Base-by-base conservation (phyloP, 2,329 filamentous ascomycete species). In the Botrytis galanthina region DNA sequence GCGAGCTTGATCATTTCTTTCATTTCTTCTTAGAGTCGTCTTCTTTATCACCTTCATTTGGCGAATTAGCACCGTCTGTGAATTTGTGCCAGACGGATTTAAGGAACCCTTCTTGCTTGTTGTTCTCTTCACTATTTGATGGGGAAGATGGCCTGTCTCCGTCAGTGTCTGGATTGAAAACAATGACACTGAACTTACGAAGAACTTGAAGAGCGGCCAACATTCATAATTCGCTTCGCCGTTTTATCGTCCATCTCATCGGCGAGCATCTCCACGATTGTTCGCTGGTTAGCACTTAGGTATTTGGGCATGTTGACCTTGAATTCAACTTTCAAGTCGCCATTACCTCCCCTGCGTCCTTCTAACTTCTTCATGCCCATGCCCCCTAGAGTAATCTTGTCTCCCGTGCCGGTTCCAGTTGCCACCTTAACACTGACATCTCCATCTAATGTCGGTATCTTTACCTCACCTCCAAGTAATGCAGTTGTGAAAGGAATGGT, bases 221-320 rank as follows among this genome's bases (percentile, higher is more conserved):
- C 85, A 80, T 97, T 95, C 94, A 99, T 98, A 73, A 97, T 89
- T 63, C 96, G 88, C 85, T 93, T 96, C 48, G 96, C 96, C 42
- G 89, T 93, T 85, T 95, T 94, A 83, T 99, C 96, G 57, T 89
- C 91, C 90, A 99, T 92, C 85, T 99, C 96, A 79, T 99, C 95
- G 10, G 96, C 96, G 76, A 99, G 89, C 89, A 98, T 95, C 85
- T 99, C 96, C 62, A 97, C 84, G 74, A 99, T 92, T 0, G 93
- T 97, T 71, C 96, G 89, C 85, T 99, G 95, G 84, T 97, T 98
- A 63, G 92, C 89, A 72, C 89, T 94, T 76, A 99, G 86, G 80
- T 95, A 98, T 84, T 97, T 98, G 63, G 96, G 96, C 93, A 98
- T 97, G 72, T 89, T 86, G 63, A 99, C 93, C 82, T 94, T 94